Conservation (phyloP, 495 filamentous ascomycete species). For the Hyaloscypha finlandica region DNA sequence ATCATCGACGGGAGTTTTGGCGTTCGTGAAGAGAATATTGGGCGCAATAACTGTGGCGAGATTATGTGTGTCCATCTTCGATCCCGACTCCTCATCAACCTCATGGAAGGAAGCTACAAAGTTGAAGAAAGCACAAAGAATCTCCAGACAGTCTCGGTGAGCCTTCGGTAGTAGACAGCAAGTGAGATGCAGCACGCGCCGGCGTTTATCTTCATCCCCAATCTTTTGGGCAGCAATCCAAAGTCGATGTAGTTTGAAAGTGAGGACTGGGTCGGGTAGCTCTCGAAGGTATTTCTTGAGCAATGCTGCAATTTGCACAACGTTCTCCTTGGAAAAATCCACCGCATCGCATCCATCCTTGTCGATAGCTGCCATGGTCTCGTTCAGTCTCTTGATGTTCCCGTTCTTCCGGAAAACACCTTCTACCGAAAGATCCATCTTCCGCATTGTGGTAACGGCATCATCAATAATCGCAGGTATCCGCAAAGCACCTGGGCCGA, state of each 20-base stretch:
- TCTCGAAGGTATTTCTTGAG: constrained; percentile 95
- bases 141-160: constrained; percentile 92
- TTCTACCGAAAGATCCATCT: constrained; percentile 99
- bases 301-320: constrained; percentile 91
- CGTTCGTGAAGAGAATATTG: constrained; percentile 83
- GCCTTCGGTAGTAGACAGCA: constrained; percentile 93
- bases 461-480: constrained; percentile 92
- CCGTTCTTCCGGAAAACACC: constrained; percentile 99
- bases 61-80: constrained; percentile 99
- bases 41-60: constrained; percentile 97
- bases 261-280: constrained; percentile 91
- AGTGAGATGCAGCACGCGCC: constrained; percentile 83
- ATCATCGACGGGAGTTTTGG: constrained; percentile 67
- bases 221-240: constrained; percentile 92
- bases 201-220: constrained; percentile 77
- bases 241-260: constrained; percentile 89
- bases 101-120: constrained; percentile 98
- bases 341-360: constrained; percentile 76
- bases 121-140: constrained; percentile 94
- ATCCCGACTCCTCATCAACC: constrained; percentile 87
- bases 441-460: constrained; percentile 87
- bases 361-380: constrained; percentile 82
- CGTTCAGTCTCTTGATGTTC: constrained; percentile 88
- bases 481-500: constrained; percentile 85
- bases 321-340: constrained; percentile 79